Evolutionary conservation across 805 yeast genomes (phyloP), one percentile per base, ranked within the genome.

Genomic region (Barnettozyma pratensis): DNA sequence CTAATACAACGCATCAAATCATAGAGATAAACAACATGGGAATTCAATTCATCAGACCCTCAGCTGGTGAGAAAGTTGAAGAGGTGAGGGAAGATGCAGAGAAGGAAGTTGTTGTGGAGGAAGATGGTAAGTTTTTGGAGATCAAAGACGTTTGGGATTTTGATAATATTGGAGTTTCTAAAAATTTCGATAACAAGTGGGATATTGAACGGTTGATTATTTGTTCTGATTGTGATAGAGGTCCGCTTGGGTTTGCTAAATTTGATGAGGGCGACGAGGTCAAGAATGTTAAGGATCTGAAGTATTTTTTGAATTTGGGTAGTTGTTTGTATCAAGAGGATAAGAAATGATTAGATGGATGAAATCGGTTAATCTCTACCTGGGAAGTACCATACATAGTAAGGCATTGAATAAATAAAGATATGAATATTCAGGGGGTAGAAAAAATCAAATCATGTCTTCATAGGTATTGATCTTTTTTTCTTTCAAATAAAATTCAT

Each of bases 141-240:
- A 67, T 83, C 2, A 58, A 66, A 2, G 87, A 84, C 57, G 80
- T 82, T 46, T 86, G 94, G 94, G 86, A 79, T 53, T 86, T 86
- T 56, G 91, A 86, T 53, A 86, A 86, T 57, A 77, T 86, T 41
- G 91, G 89, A 1, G 92, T 86, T 3, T 83, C 90, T 1, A 74
- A 47, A 45, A 54, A 51, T 8, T 49, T 55, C 44, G 42, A 51
- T 35, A 47, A 51, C 7, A 48, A 48, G 1, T 58, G 57, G 11
- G 61, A 59, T 4, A 64, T 84, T 26, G 75, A 75, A 42, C 68
- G 89, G 46, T 71, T 80, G 42, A 63, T 86, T 38, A 73, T 81
- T 3, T 86, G 95, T 62, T 79, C 89, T 5, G 90, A 83, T 51
- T 86, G 95, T 66, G 91, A 85, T 55, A 71, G 74, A 49, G 95